Evolutionary conservation across 2,329 filamentous ascomycete genomes (phyloP).

Genomic region (Mycosphaerella arachidis): DNA sequence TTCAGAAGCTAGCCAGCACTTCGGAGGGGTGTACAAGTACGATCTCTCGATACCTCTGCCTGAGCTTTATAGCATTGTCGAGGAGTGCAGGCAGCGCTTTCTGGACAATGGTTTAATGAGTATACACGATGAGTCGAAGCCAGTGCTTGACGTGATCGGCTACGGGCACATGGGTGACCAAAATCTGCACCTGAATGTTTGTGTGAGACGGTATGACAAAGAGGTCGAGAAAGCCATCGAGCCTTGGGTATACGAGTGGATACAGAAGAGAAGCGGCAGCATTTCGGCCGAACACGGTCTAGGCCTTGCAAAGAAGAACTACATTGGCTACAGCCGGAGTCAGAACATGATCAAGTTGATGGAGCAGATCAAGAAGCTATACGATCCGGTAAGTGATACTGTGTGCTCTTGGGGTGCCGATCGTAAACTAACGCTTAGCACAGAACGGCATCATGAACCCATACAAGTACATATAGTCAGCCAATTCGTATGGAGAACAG

Average conservation of each 20-base stretch:
- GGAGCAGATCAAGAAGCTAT: conserved; percentile 90
- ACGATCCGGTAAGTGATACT: conserved; percentile 72
- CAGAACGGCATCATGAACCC: conserved; percentile 99
- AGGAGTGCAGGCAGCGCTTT: conserved; percentile 73
- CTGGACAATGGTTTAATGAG: conserved; percentile 66
- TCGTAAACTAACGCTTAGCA: conserved; percentile 9
- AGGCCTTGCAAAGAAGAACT: conserved; percentile 92
- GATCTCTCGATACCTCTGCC: conserved; percentile 89
- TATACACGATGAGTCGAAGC: conserved; percentile 67
- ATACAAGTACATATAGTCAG: conserved; percentile 77
- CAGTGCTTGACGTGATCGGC: conserved; percentile 84
- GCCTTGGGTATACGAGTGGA: conserved; percentile 98
- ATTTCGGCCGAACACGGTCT: conserved; percentile 96
- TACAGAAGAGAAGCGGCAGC: conserved; percentile 77
- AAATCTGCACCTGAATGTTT: conserved; percentile 90
- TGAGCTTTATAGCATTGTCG: conserved; percentile 83
- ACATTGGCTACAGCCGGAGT: conserved; percentile 85
- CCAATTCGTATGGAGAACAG: background rate
- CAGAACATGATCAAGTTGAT: conserved; percentile 84
- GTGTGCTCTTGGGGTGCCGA: no score
- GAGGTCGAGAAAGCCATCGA: conserved; percentile 81
- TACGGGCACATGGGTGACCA: conserved; percentile 98
- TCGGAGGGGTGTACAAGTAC: conserved; percentile 97
- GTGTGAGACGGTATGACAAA: conserved; percentile 77
- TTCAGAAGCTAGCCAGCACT: conserved; percentile 80